phyloP scores from a whole-genome alignment of 148 eudicot species.

The Pouteria glomerata region DNA sequence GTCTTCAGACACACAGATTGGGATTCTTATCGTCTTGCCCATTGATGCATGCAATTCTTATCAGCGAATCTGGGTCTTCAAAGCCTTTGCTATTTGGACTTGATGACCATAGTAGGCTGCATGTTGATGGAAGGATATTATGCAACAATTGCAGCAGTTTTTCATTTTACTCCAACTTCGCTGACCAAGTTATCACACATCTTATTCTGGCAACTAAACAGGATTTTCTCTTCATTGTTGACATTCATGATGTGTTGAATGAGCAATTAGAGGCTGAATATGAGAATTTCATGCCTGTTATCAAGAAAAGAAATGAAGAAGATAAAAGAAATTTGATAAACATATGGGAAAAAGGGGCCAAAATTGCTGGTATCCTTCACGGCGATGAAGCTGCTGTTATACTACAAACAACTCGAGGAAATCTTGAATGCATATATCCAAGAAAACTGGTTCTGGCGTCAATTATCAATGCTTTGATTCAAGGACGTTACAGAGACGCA shows the following conservation, averaged over 20 bases:
- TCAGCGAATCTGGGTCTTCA: conserved; percentile 28
- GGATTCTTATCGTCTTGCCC: conserved; percentile 74
- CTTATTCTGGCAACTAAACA: conserved; percentile 85
- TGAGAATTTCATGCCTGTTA: conserved; percentile 62
- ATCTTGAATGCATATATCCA: conserved; percentile 86
- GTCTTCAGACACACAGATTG: conserved; percentile 39
- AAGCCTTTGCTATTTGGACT: conserved; percentile 73
- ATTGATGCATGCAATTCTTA: conserved; percentile 62
- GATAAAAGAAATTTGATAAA: conserved; percentile 49
- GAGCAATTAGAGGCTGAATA: conserved; percentile 52
- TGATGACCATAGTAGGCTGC: conserved; percentile 69
- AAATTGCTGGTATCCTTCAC: conserved; percentile 73
- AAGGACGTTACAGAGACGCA: conserved; percentile 69
- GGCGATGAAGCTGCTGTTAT: conserved; percentile 92
- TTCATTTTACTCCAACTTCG: conserved; percentile 65
- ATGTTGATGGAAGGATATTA: conserved; percentile 57
- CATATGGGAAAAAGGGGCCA: conserved; percentile 94
- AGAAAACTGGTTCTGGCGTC: conserved; percentile 82
- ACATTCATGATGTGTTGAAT: conserved; percentile 62
- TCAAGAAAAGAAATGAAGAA: conserved; percentile 55
- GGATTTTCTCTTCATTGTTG: conserved; percentile 76
- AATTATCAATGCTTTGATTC: conserved; percentile 63
- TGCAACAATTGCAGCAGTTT: conserved; percentile 88
- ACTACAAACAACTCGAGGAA: conserved; percentile 81
- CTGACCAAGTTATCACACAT: conserved; percentile 58